Evolutionary conservation across 2,329 filamentous ascomycete genomes (phyloP).

Genomic region (Stachybotrys echinatus): DNA sequence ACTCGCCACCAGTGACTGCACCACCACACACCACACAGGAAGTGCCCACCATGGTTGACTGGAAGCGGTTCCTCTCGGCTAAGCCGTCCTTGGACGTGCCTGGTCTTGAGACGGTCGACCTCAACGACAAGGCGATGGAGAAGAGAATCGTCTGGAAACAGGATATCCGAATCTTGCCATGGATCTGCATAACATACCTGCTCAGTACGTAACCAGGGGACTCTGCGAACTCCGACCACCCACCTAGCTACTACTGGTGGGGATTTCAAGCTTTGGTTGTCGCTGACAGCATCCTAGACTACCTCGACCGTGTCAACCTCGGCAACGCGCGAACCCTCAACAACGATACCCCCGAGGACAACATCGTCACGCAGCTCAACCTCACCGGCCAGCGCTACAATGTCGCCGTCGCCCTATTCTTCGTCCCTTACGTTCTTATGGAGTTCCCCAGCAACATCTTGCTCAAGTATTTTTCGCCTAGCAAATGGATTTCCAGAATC

Average conservation of each 20-base stretch:
- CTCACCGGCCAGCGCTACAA: constrained; percentile 25
- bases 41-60: constrained; percentile 10
- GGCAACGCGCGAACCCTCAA: constrained; percentile 27
- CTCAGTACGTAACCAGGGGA: constrained; percentile 13
- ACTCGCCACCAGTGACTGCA: no score
- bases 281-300: constrained; percentile 5
- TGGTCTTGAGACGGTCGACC: constrained; percentile 25
- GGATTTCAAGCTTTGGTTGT: background rate
- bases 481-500: constrained; percentile 27
- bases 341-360: constrained; percentile 25
- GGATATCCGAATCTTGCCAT: constrained; percentile 24
- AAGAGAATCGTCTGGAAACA: constrained; percentile 25
- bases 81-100: constrained; percentile 26
- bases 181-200: constrained; percentile 25
- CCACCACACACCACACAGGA: no score
- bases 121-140: constrained; percentile 27
- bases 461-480: constrained; percentile 27
- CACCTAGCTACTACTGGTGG: constrained; percentile 8
- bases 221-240: background rate
- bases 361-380: constrained; percentile 22
- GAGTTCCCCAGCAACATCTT: constrained; percentile 27
- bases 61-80: constrained; percentile 12
- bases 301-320: constrained; percentile 25
- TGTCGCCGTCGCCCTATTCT: constrained; percentile 22
- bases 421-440: constrained; percentile 23